phyloP scores from a whole-genome alignment of 805 yeast genomes.

The Yarrowia osloensis region DNA sequence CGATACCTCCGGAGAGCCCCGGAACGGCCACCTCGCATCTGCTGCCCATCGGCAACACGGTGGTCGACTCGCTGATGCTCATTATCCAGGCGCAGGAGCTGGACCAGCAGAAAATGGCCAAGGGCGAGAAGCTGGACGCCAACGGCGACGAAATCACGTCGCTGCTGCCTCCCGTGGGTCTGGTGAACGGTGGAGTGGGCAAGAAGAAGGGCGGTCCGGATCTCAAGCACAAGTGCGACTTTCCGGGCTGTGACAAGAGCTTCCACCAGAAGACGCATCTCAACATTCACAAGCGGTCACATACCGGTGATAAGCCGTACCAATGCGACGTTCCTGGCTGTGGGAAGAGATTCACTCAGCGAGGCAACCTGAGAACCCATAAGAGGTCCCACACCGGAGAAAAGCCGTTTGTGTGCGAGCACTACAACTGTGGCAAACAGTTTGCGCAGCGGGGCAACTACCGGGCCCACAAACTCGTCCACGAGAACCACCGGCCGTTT shows the following conservation, averaged over 20 bases:
- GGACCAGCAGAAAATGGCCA: slow-evolving; percentile 59
- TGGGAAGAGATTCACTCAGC: slow-evolving; percentile 82
- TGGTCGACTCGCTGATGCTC: slow-evolving; percentile 87
- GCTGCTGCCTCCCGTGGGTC: slow-evolving; percentile 59
- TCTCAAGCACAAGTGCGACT: slow-evolving; percentile 40
- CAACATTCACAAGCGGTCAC: slow-evolving; percentile 86
- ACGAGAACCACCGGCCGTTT: slow-evolving; percentile 74
- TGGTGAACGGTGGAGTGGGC: slow-evolving; percentile 78
- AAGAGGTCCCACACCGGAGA: slow-evolving; percentile 87
- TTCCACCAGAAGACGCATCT: slow-evolving; percentile 90
- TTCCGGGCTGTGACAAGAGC: slow-evolving; percentile 64
- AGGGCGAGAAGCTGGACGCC: slow-evolving; percentile 53
- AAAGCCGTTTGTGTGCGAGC: slow-evolving; percentile 78
- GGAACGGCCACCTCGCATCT: slow-evolving; percentile 12
- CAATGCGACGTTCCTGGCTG: slow-evolving; percentile 65
- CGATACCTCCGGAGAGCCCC: neutral
- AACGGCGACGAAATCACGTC: slow-evolving; percentile 44
- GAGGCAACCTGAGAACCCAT: slow-evolving; percentile 87
- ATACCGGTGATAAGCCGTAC: slow-evolving; percentile 83
- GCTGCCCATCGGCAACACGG: slow-evolving; percentile 68
- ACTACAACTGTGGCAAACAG: slow-evolving; percentile 59
- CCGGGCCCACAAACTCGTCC: slow-evolving; percentile 84
- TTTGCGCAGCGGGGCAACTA: slow-evolving; percentile 91
- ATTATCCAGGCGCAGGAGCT: slow-evolving; percentile 86
- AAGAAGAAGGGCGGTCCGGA: slow-evolving; percentile 49